phyloP scores from a whole-genome alignment of 768 basidiomycete species.

The Pleurotus platypus region DNA sequence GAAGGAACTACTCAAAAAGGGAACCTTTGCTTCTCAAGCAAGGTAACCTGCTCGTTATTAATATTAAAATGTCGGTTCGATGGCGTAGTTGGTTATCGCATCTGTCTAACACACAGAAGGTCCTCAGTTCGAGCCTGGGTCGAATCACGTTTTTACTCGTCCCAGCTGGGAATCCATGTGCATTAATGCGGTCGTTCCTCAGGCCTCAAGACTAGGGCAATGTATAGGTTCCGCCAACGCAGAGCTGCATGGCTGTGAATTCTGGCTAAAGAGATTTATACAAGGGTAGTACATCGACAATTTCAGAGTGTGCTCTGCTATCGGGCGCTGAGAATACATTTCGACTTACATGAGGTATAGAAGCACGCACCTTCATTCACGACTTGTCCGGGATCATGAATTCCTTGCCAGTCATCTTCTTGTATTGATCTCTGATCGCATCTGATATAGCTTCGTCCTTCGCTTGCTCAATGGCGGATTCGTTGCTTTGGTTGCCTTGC shows the following conservation, averaged over 20 bases:
- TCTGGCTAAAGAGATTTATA: too few relatives aligned
- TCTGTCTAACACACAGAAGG: slow-evolving; percentile 59
- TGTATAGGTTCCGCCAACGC: too few relatives aligned
- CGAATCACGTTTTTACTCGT: neutral
- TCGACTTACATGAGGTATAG: neutral
- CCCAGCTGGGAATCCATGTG: too few relatives aligned
- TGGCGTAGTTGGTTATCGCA: slow-evolving; percentile 85
- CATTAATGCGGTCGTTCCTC: too few relatives aligned
- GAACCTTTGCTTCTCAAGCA: too few relatives aligned
- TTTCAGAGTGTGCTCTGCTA: neutral
- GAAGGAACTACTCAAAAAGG: too few relatives aligned
- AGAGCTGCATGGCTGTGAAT: too few relatives aligned
- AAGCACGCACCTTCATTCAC: neutral
- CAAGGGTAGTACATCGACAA: too few relatives aligned
- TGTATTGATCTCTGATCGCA: slow-evolving; percentile 25
- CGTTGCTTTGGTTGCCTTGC: slow-evolving; percentile 32
- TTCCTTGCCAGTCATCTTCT: slow-evolving; percentile 29
- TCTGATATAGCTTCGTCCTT: slow-evolving; percentile 37
- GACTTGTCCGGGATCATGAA: slow-evolving; percentile 16
- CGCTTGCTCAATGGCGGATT: slow-evolving; percentile 33
- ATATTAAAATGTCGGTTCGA: neutral
- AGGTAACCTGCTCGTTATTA: too few relatives aligned
- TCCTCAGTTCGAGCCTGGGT: neutral
- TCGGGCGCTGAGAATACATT: neutral
- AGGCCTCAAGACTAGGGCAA: too few relatives aligned